Evolutionary conservation across 2,329 filamentous ascomycete species (phyloP), one percentile per base, ranked within the genome.

Genomic region (Aspergillus sp.): DNA sequence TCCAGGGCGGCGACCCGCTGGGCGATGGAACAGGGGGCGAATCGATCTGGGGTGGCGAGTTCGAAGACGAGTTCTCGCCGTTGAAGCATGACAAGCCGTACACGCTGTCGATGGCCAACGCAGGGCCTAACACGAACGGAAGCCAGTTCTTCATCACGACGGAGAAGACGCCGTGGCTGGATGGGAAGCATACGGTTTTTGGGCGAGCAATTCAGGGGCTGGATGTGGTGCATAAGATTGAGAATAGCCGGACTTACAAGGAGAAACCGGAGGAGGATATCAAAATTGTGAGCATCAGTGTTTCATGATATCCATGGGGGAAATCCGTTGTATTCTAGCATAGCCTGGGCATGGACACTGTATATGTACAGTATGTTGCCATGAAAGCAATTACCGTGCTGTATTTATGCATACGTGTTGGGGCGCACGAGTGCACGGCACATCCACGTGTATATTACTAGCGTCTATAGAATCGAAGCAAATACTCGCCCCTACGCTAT

Each of bases 111-210:
- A 98, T 98, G 91, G 91, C 91, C 8, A 98, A 98, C 58, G 89
- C 91, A 0, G 91, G 91, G 0, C 86, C 86, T 0, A 86, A 89
- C 50, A 95, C 88, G 22, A 98, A 98, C 55, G 91, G 83, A 10
- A 91, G 82, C 52, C 91, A 98, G 58, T 98, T 98, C 58, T 98
- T 98, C 52, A 94, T 98, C 45, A 98, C 91, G 0, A 95, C 89
- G 0, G 93, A 95, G 61, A 93, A 93, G 66, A 86, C 91, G 67
- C 81, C 86, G 4, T 98, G 91, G 91, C 64, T 98, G 32, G 91
- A 98, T 57, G 80, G 82, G 42, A 94, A 95, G 60, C 91, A 98
- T 58, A 96, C 89, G 1, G 84, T 98, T 33, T 98, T 98, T 55
- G 91, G 91, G 1, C 72, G 91, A 25, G 88, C 86, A 1, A 80